A percentile compares a stretch with the other conserved stretches of the same genome.
These are phyloP conservation scores for Gaeumannomyces tritici DNA, from an alignment of 2,329 filamentous ascomycete genomes.

Conservation along the genomic window DNA sequence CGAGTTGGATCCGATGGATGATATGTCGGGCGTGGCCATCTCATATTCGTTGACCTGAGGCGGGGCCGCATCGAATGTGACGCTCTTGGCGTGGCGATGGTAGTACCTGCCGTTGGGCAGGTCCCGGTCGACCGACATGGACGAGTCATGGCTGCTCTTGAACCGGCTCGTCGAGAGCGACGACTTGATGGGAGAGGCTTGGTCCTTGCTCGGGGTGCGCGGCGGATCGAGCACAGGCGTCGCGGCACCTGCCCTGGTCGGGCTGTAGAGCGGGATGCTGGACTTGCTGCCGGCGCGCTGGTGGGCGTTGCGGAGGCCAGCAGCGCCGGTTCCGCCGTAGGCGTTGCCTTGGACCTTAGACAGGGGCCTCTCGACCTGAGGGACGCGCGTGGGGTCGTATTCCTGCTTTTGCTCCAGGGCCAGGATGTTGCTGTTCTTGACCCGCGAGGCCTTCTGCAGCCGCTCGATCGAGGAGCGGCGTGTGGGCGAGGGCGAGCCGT, in stretches of 20 bases:
- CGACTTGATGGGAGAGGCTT: conserved; percentile 77
- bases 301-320: conserved; percentile 42
- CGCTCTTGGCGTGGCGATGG: conserved; percentile 86
- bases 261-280: conserved; percentile 47
- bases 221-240: conserved; percentile 19
- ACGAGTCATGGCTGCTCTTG: conserved; percentile 58
- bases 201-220: conserved; percentile 55
- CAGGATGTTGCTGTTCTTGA: conserved; percentile 97
- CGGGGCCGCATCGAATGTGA: conserved; percentile 90
- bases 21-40: conserved; percentile 94
- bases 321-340: conserved; percentile 49
- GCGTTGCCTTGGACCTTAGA: conserved; percentile 67
- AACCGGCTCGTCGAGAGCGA: conserved; percentile 64
- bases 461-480: conserved; percentile 91
- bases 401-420: conserved; percentile 85
- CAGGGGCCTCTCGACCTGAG: conserved; percentile 73
- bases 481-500: conserved; percentile 58
- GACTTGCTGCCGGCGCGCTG: conserved; percentile 49
- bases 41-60: conserved; percentile 97
- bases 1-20: conserved; percentile 79
- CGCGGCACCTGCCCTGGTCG: conserved; percentile 33
- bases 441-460: conserved; percentile 84
- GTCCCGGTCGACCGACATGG: conserved; percentile 45
- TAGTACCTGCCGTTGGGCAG: conserved; percentile 57
- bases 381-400: conserved; percentile 75